Percentiles rank a stretch among this genome's conserved stretches.
phyloP scores from a whole-genome alignment of 2,329 filamentous ascomycete species.

The Epichloe amarillans region DNA sequence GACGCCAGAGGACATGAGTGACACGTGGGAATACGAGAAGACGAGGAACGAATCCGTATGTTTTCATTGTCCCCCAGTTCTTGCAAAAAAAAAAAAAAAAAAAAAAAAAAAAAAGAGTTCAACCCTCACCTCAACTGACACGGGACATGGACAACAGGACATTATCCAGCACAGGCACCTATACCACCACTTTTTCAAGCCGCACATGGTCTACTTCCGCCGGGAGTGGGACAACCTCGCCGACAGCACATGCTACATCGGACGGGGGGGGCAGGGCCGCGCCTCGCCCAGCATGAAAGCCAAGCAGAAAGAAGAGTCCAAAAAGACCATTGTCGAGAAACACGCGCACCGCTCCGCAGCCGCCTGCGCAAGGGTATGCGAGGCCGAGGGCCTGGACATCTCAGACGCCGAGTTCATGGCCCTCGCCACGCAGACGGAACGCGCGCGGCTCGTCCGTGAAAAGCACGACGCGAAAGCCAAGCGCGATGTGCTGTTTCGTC shows the following conservation, averaged over 20 bases:
- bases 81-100: not conserved
- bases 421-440: slow-evolving; percentile 15
- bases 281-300: slow-evolving; percentile 18
- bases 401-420: slow-evolving; percentile 20
- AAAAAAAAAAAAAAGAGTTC: too few relatives aligned
- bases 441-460: slow-evolving; percentile 14
- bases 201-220: slow-evolving; percentile 26
- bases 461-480: slow-evolving; percentile 14
- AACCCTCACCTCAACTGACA: too few relatives aligned
- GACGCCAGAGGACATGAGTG: slow-evolving; percentile 36
- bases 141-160: slow-evolving; percentile 17
- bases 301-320: slow-evolving; percentile 24
- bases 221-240: slow-evolving; percentile 41
- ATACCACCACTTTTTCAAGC: slow-evolving; percentile 34
- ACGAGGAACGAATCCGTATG: slow-evolving; percentile 29
- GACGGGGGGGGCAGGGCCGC: slow-evolving; percentile 22
- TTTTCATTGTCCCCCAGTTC: slow-evolving; percentile 1
- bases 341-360: slow-evolving; percentile 31
- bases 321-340: slow-evolving; percentile 29
- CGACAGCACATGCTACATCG: slow-evolving; percentile 32
- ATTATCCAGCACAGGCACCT: slow-evolving; percentile 34
- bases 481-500: slow-evolving; percentile 13
- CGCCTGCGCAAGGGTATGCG: slow-evolving; percentile 37
- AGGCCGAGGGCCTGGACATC: slow-evolving; percentile 24
- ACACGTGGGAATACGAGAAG: slow-evolving; percentile 40